These are phyloP conservation scores for Begonia peltatifolia DNA, from an alignment of 306 rosid genomes.

Conservation along the genomic window DNA sequence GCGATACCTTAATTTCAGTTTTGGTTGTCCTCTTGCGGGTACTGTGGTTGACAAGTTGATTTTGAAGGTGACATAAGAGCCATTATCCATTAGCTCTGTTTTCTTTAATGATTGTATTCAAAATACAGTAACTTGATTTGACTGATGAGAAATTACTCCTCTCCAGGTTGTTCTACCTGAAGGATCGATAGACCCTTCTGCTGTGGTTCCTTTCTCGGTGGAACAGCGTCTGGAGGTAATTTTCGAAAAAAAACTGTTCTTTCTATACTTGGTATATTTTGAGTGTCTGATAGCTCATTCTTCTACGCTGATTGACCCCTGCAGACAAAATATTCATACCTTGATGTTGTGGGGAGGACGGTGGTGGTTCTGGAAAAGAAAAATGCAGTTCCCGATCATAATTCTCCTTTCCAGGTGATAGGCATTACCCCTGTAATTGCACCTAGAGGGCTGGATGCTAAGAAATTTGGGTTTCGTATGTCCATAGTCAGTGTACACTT, in stretches of 20 bases:
- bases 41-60: constrained; percentile 77
- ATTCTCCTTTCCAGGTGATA: constrained; percentile 75
- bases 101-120: constrained; percentile 1
- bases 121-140: constrained; percentile 10
- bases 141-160: constrained; percentile 10
- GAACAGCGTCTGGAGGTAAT: constrained; percentile 72
- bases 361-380: constrained; percentile 81
- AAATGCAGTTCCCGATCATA: constrained; percentile 85
- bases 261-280: no score
- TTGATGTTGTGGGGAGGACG: constrained; percentile 87
- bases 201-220: constrained; percentile 61
- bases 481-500: no score
- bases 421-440: background rate
- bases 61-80: constrained; percentile 41
- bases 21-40: constrained; percentile 79
- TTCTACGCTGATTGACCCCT: background rate
- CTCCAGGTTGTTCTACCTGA: constrained; percentile 86
- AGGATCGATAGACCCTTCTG: constrained; percentile 74
- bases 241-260: no score
- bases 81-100: no score
- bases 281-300: no score
- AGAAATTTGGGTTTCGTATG: no score
- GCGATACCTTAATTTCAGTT: constrained; percentile 86
- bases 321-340: constrained; percentile 87
- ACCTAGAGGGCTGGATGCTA: no score